phyloP scores from a whole-genome alignment of 2,329 filamentous ascomycete species.

The Fusarium begoniae region DNA sequence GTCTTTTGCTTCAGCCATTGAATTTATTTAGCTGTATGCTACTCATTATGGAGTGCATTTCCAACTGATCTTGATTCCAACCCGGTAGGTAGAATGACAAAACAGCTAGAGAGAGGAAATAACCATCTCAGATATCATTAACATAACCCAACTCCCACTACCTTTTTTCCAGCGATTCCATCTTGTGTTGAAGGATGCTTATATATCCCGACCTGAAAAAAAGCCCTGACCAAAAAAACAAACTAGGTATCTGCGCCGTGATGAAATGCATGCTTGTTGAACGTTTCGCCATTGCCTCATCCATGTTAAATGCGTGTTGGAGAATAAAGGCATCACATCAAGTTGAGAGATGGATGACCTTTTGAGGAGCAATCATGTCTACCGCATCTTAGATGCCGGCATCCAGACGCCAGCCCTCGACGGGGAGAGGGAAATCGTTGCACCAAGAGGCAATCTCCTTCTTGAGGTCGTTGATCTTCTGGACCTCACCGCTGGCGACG shows the following conservation, averaged over 20 bases:
- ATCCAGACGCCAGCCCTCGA: slow-evolving; percentile 75
- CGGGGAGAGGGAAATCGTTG: slow-evolving; percentile 89
- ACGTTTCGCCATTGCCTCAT: slow-evolving; percentile 46
- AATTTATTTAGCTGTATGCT: slow-evolving; percentile 24
- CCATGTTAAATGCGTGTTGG: slow-evolving; percentile 44
- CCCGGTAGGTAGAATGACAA: not conserved
- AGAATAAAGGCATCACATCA: slow-evolving; percentile 26
- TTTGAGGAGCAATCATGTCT: not conserved
- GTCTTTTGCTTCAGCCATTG: slow-evolving; percentile 6
- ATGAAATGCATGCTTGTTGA: slow-evolving; percentile 47
- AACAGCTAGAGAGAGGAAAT: slow-evolving; percentile 22
- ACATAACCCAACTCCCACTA: slow-evolving; percentile 42
- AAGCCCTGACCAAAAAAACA: slow-evolving; percentile 26
- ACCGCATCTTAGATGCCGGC: slow-evolving; percentile 61
- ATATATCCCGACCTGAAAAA: slow-evolving; percentile 37
- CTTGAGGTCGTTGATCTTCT: slow-evolving; percentile 84
- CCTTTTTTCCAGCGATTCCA: slow-evolving; percentile 34
- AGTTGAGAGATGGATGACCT: slow-evolving; percentile 17
- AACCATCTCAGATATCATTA: slow-evolving; percentile 29
- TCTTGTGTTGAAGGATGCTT: slow-evolving; percentile 43
- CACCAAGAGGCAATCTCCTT: slow-evolving; percentile 93
- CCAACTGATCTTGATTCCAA: not conserved
- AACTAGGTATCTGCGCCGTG: slow-evolving; percentile 43
- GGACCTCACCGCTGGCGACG: slow-evolving; percentile 79
- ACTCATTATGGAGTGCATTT: not conserved